Percentiles rank a stretch among this genome's conserved stretches.
Evolutionary conservation across 805 yeast species (phyloP).

Genomic region (Ogataea pini): DNA sequence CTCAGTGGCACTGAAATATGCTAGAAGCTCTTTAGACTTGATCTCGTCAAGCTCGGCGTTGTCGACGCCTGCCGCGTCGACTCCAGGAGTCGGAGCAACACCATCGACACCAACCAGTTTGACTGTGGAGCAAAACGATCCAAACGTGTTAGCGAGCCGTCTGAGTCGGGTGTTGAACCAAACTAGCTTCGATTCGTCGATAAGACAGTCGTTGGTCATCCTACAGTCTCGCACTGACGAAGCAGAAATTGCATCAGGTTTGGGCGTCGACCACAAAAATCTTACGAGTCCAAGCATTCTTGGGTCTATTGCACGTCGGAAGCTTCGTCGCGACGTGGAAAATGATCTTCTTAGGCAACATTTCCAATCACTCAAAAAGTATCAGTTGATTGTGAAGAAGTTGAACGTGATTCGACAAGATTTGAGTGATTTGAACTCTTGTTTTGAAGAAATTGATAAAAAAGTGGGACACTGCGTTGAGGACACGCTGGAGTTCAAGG

Average conservation of each 20-base stretch:
- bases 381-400: conserved; percentile 45
- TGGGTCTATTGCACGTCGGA: conserved; percentile 63
- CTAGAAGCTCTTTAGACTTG: conserved; percentile 45
- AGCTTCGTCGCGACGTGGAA: conserved; percentile 61
- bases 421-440: conserved; percentile 28
- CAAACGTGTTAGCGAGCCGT: conserved; percentile 42
- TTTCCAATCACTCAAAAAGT: conserved; percentile 46
- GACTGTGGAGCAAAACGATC: conserved; percentile 13
- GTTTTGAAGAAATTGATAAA: conserved; percentile 25
- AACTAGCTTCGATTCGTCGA: conserved; percentile 41
- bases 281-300: conserved; percentile 49
- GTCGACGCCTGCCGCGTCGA: conserved; percentile 5
- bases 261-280: conserved; percentile 27
- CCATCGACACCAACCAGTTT: background rate
- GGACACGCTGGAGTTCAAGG: conserved; percentile 20
- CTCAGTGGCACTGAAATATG: conserved; percentile 48
- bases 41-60: conserved; percentile 18
- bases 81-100: conserved; percentile 6
- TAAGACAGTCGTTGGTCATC: conserved; percentile 33
- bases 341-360: conserved; percentile 59
- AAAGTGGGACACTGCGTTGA: conserved; percentile 33
- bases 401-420: conserved; percentile 35
- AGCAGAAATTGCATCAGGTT: conserved; percentile 8
- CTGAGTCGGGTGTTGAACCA: conserved; percentile 51
- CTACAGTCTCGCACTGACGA: conserved; percentile 33